Evolutionary conservation across 148 eudicot genomes (phyloP).

Genomic region (Chenopodium suecicum): DNA sequence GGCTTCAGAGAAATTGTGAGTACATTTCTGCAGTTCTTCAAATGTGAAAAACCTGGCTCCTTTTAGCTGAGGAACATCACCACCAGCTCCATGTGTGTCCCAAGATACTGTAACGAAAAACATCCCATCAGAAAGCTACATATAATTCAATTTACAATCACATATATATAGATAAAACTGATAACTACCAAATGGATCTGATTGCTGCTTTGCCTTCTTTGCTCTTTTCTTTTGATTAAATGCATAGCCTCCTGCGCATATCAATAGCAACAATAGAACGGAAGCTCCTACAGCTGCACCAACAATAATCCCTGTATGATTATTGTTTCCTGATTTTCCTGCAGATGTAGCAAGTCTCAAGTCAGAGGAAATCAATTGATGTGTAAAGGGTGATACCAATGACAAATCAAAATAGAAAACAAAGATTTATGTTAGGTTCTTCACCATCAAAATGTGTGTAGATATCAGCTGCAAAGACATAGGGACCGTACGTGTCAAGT

Average conservation of each 20-base stretch:
- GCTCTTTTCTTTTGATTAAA: conserved; percentile 55
- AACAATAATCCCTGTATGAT: conserved; percentile 37
- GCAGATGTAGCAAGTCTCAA: conserved; percentile 16
- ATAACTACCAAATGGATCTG: conserved; percentile 56
- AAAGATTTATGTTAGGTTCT: background rate
- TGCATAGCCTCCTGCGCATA: conserved; percentile 57
- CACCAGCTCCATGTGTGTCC: conserved; percentile 51
- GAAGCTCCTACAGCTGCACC: conserved; percentile 49
- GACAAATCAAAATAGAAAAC: background rate
- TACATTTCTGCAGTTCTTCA: conserved; percentile 66
- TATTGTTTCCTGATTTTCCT: conserved; percentile 29
- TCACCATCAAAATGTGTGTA: conserved; percentile 45
- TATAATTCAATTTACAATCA: background rate
- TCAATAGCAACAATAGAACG: conserved; percentile 42
- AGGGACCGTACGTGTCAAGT: conserved; percentile 57
- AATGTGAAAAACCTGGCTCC: conserved; percentile 74
- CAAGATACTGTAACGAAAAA: conserved; percentile 57
- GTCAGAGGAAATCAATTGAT: conserved; percentile 1
- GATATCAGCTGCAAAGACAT: conserved; percentile 40
- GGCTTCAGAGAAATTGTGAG: conserved; percentile 61
- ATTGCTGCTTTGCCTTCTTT: conserved; percentile 42
- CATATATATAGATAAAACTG: conserved; percentile 10
- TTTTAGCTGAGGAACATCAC: conserved; percentile 65
- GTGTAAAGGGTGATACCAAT: background rate
- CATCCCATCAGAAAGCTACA: background rate